Conservation (phyloP, 2,329 filamentous ascomycete species). For the Fusarium acutatum region DNA sequence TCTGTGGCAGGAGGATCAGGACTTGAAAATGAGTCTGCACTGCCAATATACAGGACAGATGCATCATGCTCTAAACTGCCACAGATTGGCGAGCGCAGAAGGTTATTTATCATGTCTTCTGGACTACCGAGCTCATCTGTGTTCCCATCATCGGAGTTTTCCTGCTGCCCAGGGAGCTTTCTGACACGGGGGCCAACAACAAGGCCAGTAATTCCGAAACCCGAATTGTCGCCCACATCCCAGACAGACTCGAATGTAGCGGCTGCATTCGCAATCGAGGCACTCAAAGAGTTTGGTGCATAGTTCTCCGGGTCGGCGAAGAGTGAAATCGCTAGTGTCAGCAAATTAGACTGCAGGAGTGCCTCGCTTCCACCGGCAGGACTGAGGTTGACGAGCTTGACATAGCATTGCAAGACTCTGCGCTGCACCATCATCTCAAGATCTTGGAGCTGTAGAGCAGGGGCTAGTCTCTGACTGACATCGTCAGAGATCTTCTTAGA, state of each 20-base stretch:
- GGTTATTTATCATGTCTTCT: slow-evolving; percentile 70
- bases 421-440: slow-evolving; percentile 92
- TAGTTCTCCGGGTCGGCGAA: slow-evolving; percentile 95
- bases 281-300: slow-evolving; percentile 82
- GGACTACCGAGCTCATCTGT: slow-evolving; percentile 64
- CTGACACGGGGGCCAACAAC: slow-evolving; percentile 79
- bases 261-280: slow-evolving; percentile 89
- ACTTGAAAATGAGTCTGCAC: slow-evolving; percentile 52
- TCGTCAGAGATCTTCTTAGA: slow-evolving; percentile 88
- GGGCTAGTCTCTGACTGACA: slow-evolving; percentile 81
- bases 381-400: slow-evolving; percentile 87
- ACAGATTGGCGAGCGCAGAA: slow-evolving; percentile 76
- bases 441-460: slow-evolving; percentile 87
- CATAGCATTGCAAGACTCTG: slow-evolving; percentile 93
- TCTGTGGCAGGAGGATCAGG: slow-evolving; percentile 90
- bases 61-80: slow-evolving; percentile 91
- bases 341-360: slow-evolving; percentile 87
- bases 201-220: slow-evolving; percentile 90
- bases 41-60: slow-evolving; percentile 75
- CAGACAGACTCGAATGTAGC: slow-evolving; percentile 93
- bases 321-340: slow-evolving; percentile 87
- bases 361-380: slow-evolving; percentile 86
- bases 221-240: slow-evolving; percentile 94
- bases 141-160: slow-evolving; percentile 53
- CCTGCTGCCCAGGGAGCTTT: slow-evolving; percentile 74